Evolutionary conservation across 2,329 filamentous ascomycete genomes (phyloP).

Genomic region (Verticillium zaregamsianum): DNA sequence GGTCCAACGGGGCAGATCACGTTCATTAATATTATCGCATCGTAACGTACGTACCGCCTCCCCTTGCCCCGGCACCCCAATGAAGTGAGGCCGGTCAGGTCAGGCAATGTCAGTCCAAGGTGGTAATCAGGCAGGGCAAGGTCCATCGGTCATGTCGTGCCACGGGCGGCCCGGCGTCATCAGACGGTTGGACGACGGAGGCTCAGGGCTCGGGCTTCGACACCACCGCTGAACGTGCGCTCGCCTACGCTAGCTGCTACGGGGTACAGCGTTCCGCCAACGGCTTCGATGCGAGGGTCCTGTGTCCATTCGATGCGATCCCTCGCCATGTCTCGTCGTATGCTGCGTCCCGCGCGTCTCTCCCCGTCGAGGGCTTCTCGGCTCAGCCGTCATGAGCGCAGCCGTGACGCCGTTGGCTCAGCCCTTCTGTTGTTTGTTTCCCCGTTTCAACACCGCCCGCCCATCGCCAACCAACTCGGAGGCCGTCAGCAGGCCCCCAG

Average conservation of each 20-base stretch:
- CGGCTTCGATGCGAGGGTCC: background rate
- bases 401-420: background rate
- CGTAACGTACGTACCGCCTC: too few species aligned
- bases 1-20: background rate
- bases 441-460: background rate
- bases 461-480: background rate
- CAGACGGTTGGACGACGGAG: background rate
- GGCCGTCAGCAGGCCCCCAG: background rate
- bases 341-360: background rate
- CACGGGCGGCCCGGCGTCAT: background rate
- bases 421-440: background rate
- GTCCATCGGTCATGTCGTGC: background rate
- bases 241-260: background rate
- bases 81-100: background rate
- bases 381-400: background rate
- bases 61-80: background rate
- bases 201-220: background rate
- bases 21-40: background rate
- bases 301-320: too few species aligned
- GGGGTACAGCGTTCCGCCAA: background rate
- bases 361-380: background rate
- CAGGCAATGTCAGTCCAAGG: too few species aligned
- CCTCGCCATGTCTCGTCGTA: too few species aligned
- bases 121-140: background rate
- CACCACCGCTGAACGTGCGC: background rate